Percentiles rank a stretch among this genome's conserved stretches.
These are phyloP conservation scores for Starmerella potacharoeniae DNA, from an alignment of 805 yeast species.

Conservation along the genomic window DNA sequence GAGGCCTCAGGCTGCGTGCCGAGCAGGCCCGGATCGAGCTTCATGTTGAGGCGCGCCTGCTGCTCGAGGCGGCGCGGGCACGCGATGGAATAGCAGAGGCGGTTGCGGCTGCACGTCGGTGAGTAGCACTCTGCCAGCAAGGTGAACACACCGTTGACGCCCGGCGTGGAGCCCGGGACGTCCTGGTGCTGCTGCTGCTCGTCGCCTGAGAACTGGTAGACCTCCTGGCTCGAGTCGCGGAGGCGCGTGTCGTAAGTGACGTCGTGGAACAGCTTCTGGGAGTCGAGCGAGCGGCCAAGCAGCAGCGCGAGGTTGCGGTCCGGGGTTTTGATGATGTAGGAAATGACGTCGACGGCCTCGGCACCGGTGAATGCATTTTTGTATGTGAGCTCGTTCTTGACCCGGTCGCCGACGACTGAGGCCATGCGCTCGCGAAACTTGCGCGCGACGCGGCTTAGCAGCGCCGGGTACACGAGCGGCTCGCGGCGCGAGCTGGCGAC, in stretches of 20 bases:
- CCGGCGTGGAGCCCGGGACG: slow-evolving; percentile 5
- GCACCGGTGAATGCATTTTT: slow-evolving; percentile 89
- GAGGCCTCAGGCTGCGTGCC: slow-evolving; percentile 46
- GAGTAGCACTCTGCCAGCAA: slow-evolving; percentile 89
- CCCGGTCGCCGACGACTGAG: slow-evolving; percentile 53
- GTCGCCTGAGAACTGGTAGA: slow-evolving; percentile 52
- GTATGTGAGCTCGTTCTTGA: slow-evolving; percentile 82
- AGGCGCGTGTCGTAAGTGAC: slow-evolving; percentile 89
- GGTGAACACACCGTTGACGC: slow-evolving; percentile 85
- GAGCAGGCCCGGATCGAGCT: slow-evolving; percentile 73
- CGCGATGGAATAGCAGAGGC: slow-evolving; percentile 84
- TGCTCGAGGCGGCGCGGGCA: slow-evolving; percentile 94
- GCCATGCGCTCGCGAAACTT: slow-evolving; percentile 55
- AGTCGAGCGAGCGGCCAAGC: slow-evolving; percentile 83
- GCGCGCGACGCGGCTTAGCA: slow-evolving; percentile 72
- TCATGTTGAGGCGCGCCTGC: slow-evolving; percentile 82
- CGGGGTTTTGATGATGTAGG: slow-evolving; percentile 73
- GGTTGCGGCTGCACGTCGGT: slow-evolving; percentile 86
- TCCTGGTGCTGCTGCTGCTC: slow-evolving; percentile 5
- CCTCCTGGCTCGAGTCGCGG: slow-evolving; percentile 77
- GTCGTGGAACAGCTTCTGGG: slow-evolving; percentile 88
- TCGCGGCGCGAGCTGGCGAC: slow-evolving; percentile 39
- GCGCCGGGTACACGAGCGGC: slow-evolving; percentile 81
- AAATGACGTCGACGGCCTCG: slow-evolving; percentile 85
- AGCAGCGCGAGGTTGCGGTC: slow-evolving; percentile 84